Evolutionary conservation across 345 rosid species (phyloP).

Genomic region (Rhodomyrtus tomentosa): DNA sequence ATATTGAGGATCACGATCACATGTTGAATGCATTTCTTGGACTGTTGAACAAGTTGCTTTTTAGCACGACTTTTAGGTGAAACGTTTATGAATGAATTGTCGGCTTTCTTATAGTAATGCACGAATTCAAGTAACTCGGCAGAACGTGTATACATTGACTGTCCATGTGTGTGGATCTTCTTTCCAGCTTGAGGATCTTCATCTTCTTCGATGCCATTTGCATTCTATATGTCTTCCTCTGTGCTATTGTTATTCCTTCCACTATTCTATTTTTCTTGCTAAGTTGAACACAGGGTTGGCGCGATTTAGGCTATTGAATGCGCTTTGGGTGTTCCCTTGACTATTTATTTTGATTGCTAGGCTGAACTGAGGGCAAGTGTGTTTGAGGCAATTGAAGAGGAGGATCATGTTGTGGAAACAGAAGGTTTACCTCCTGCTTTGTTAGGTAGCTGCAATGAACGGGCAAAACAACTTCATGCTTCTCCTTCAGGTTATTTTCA

Average conservation of each 20-base stretch:
- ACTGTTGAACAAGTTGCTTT: neutral
- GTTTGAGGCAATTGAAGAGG: conserved; percentile 97
- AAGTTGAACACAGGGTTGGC: neutral
- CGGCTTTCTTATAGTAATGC: neutral
- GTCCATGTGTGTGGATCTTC: neutral
- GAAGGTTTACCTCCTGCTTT: conserved; percentile 84
- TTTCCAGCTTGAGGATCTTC: neutral
- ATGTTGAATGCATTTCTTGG: neutral
- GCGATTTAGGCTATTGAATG: neutral
- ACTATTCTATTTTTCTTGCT: neutral
- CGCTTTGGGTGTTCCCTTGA: neutral
- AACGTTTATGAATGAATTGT: neutral
- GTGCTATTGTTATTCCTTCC: neutral
- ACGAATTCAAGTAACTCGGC: neutral
- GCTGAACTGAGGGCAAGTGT: conserved; percentile 98
- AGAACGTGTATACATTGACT: neutral
- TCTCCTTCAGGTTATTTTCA: conserved; percentile 66
- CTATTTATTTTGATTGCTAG: conserved; percentile 17
- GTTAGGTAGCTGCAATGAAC: conserved; percentile 91
- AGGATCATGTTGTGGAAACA: conserved; percentile 64
- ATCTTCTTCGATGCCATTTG: neutral
- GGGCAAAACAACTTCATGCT: conserved; percentile 86
- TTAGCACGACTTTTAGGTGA: neutral
- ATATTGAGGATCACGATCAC: neutral
- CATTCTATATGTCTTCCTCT: neutral